Conservation (phyloP, 805 yeast species). For the Kodamaea fukazawae region DNA sequence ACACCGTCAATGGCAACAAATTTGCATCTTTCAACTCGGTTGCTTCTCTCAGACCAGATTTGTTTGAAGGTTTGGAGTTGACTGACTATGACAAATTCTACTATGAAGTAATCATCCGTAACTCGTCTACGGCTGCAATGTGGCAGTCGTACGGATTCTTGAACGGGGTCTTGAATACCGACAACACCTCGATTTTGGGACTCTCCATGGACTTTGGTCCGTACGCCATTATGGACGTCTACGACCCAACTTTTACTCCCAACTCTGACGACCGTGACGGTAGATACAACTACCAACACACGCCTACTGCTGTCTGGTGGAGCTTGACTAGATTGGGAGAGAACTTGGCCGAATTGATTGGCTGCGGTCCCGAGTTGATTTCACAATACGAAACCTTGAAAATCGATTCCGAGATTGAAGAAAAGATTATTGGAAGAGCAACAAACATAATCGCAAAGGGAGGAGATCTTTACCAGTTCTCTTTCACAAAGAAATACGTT, state of each 20-base stretch:
- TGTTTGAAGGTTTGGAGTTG: conserved; percentile 24
- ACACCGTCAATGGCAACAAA: conserved; percentile 34
- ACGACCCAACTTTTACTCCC: conserved; percentile 79
- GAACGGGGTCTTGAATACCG: conserved; percentile 94
- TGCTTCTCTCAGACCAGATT: conserved; percentile 18
- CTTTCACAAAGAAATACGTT: conserved; percentile 58
- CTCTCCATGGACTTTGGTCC: conserved; percentile 93
- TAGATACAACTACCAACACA: conserved; percentile 78
- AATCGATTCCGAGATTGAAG: conserved; percentile 49
- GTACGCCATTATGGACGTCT: conserved; percentile 83
- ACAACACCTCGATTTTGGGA: conserved; percentile 88
- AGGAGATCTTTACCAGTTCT: conserved; percentile 61
- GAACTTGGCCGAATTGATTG: conserved; percentile 74
- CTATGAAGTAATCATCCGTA: conserved; percentile 65
- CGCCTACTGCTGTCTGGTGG: conserved; percentile 92
- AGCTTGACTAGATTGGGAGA: conserved; percentile 84
- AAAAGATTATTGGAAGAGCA: conserved; percentile 56
- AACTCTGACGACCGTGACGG: conserved; percentile 77
- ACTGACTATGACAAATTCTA: conserved; percentile 70
- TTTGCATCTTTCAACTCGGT: conserved; percentile 29
- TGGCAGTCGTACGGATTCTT: conserved; percentile 93
- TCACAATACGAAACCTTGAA: conserved; percentile 42
- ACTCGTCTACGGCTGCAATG: conserved; percentile 73
- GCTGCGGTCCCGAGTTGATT: conserved; percentile 58
- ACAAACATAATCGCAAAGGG: conserved; percentile 60